Evolutionary conservation across 2,329 filamentous ascomycete genomes (phyloP).

Genomic region (Chaetothyriales sp.): DNA sequence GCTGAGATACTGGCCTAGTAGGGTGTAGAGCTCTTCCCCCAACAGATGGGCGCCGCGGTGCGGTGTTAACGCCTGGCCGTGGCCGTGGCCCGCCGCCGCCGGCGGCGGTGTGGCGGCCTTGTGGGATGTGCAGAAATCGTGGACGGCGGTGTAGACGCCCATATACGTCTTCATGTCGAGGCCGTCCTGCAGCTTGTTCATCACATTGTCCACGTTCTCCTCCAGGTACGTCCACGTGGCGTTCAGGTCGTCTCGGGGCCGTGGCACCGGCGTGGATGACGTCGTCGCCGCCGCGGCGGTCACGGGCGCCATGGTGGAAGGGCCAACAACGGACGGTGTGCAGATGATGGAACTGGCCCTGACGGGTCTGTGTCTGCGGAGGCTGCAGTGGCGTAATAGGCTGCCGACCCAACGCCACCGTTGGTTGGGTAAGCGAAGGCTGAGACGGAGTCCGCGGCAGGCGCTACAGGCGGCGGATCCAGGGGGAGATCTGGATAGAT

Average conservation of each 20-base stretch:
- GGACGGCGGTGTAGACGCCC: slow-evolving; percentile 55
- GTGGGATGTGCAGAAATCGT: slow-evolving; percentile 98
- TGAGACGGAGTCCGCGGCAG: neutral
- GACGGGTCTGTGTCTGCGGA: neutral
- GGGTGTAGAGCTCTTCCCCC: slow-evolving; percentile 89
- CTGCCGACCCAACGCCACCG: neutral
- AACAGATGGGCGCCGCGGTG: slow-evolving; percentile 58
- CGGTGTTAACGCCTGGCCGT: slow-evolving; percentile 4
- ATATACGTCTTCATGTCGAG: slow-evolving; percentile 70
- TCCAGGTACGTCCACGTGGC: slow-evolving; percentile 80
- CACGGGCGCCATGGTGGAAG: slow-evolving; percentile 10
- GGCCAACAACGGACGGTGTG: neutral
- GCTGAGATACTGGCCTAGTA: slow-evolving; percentile 74
- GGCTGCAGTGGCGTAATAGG: neutral
- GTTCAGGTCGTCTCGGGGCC: slow-evolving; percentile 38
- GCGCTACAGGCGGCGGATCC: neutral
- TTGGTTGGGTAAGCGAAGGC: neutral
- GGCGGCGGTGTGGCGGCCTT: slow-evolving; percentile 60
- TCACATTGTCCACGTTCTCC: slow-evolving; percentile 77
- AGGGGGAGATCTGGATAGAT: neutral
- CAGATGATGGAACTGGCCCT: neutral
- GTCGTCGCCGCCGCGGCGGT: slow-evolving; percentile 1
- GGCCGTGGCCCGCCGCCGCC: slow-evolving; percentile 55
- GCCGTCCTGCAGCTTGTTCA: slow-evolving; percentile 80
- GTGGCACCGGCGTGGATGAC: slow-evolving; percentile 11